Conservation (phyloP, 1,284 basidiomycete genomes). For the Exobasidium cylindrosporum region DNA sequence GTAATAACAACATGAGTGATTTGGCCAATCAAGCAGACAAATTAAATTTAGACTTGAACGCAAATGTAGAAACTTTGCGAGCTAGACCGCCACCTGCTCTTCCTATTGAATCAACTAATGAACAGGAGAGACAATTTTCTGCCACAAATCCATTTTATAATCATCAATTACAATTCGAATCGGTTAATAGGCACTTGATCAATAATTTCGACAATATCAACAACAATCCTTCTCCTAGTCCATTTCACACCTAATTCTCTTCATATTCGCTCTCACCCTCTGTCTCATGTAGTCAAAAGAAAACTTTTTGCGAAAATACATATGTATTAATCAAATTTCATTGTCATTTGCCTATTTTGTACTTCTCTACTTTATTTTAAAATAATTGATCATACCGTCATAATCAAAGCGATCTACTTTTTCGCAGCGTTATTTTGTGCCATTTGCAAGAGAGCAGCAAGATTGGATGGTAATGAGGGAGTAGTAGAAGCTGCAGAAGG, state of each 20-base stretch:
- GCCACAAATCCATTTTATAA: background rate
- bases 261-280: background rate
- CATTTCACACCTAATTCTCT: background rate
- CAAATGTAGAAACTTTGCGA: background rate
- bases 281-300: background rate
- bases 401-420: background rate
- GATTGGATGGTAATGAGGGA: slow-evolving; percentile 29
- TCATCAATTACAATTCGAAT: background rate
- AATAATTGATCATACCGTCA: no score
- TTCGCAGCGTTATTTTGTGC: slow-evolving; percentile 15
- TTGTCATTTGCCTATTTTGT: background rate
- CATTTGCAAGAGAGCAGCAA: slow-evolving; percentile 31
- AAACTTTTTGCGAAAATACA: background rate
- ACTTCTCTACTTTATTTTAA: background rate
- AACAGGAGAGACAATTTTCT: background rate
- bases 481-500: slow-evolving; percentile 17
- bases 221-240: background rate
- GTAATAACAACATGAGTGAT: background rate
- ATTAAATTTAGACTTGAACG: background rate
- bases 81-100: background rate
- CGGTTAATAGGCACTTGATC: background rate
- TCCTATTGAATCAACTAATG: background rate
- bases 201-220: no score
- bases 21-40: background rate
- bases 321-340: background rate